These are phyloP conservation scores for Funneliformis geosporum DNA, from an alignment of 192 early-diverging fungal species.

Conservation along the genomic window DNA sequence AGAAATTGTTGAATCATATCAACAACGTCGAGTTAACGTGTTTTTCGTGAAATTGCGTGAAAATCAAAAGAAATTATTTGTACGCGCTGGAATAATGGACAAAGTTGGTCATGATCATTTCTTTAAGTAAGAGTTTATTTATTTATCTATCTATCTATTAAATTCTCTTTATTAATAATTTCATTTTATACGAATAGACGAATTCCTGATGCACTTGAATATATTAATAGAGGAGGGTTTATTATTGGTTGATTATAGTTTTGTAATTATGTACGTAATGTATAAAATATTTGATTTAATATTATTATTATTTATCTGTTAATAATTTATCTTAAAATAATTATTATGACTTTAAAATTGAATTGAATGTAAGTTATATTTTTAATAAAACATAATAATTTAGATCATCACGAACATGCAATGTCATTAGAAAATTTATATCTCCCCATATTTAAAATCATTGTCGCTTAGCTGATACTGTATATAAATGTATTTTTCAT, in stretches of 20 bases:
- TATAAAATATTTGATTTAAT: too few species aligned
- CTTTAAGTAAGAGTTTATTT: conserved; percentile 61
- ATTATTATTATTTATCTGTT: too few species aligned
- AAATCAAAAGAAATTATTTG: conserved; percentile 68
- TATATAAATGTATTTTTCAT: too few species aligned
- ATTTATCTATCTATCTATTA: background rate
- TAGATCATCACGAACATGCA: too few species aligned
- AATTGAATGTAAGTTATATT: too few species aligned
- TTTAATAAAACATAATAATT: too few species aligned
- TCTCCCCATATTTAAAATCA: too few species aligned
- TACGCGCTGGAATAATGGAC: conserved; percentile 67
- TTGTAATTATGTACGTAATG: too few species aligned
- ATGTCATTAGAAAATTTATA: too few species aligned
- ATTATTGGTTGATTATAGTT: background rate
- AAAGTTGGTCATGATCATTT: conserved; percentile 66
- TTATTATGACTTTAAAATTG: too few species aligned
- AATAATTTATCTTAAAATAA: too few species aligned
- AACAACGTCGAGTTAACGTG: conserved; percentile 76
- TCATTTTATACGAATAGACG: background rate
- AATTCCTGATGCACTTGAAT: conserved; percentile 11
- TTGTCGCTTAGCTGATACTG: too few species aligned
- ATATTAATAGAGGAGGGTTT: background rate
- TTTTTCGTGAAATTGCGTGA: conserved; percentile 90
- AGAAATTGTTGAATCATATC: conserved; percentile 89
- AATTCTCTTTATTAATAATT: background rate